Evolutionary conservation across 2,329 filamentous ascomycete species (phyloP).

Genomic region (Gaeumannomyces tritici): DNA sequence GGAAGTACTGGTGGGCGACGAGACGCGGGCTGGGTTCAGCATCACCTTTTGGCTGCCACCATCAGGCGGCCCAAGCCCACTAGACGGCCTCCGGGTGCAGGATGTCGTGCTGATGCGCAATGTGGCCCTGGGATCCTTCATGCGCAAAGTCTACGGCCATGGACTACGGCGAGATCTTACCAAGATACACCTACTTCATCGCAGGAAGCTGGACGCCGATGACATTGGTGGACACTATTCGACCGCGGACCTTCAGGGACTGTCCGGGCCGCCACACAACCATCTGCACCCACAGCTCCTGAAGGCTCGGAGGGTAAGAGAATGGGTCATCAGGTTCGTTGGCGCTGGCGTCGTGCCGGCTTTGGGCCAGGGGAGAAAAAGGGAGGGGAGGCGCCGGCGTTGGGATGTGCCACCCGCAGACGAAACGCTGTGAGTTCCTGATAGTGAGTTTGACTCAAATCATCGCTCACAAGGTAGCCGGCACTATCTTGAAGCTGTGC

Average conservation of each 20-base stretch:
- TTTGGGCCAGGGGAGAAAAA: neutral
- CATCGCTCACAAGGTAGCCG: no score
- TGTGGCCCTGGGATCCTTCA: slow-evolving; percentile 68
- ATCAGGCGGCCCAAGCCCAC: slow-evolving; percentile 17
- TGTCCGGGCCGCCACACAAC: slow-evolving; percentile 2
- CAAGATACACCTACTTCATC: slow-evolving; percentile 56
- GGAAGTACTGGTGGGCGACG: slow-evolving; percentile 75
- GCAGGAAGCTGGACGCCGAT: slow-evolving; percentile 38
- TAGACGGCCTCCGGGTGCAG: slow-evolving; percentile 48
- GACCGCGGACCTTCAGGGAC: slow-evolving; percentile 33
- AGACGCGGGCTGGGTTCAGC: slow-evolving; percentile 70
- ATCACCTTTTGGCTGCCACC: slow-evolving; percentile 70
- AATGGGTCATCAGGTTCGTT: slow-evolving; percentile 70
- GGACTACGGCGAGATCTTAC: slow-evolving; percentile 66
- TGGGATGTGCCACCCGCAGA: slow-evolving; percentile 17
- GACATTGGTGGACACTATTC: slow-evolving; percentile 50
- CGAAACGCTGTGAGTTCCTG: slow-evolving; percentile 14
- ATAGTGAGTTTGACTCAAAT: neutral
- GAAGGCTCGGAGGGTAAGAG: slow-evolving; percentile 58
- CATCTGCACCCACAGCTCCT: slow-evolving; percentile 40
- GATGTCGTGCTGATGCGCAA: slow-evolving; percentile 76
- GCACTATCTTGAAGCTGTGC: no score
- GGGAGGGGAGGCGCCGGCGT: neutral
- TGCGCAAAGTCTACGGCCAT: slow-evolving; percentile 72
- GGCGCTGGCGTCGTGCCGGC: slow-evolving; percentile 13